Evolutionary conservation across 768 basidiomycete species (phyloP).

Genomic region (Panaeolus cyanescens): DNA sequence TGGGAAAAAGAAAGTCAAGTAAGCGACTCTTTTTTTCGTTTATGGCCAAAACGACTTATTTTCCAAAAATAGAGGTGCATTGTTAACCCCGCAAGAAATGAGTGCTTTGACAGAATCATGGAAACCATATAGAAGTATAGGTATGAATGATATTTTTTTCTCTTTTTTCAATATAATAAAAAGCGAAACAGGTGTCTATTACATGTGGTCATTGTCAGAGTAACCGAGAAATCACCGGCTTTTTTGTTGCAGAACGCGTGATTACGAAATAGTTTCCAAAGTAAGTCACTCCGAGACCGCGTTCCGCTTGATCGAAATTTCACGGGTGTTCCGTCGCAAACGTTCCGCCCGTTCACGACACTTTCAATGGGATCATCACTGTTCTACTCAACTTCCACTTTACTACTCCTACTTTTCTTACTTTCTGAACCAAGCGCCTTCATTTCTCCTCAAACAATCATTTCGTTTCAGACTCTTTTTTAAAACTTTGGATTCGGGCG

Average conservation of each 20-base stretch:
- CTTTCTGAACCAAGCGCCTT: background rate
- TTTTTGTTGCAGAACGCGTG: constrained; percentile 6
- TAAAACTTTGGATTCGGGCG: constrained; percentile 1
- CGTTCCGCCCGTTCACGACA: constrained; percentile 12
- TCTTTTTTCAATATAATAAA: background rate
- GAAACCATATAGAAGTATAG: constrained; percentile 83
- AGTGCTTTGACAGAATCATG: constrained; percentile 71
- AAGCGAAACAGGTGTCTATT: constrained; percentile 62
- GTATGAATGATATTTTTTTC: constrained; percentile 36
- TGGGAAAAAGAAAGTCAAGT: constrained; percentile 78
- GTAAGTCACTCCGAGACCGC: constrained; percentile 19
- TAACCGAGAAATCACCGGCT: constrained; percentile 17
- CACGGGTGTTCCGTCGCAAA: constrained; percentile 9
- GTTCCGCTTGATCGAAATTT: constrained; percentile 21
- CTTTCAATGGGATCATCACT: constrained; percentile 7
- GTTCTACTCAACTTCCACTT: constrained; percentile 9
- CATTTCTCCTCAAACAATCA: background rate
- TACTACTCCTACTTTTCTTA: background rate
- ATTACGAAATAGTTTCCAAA: constrained; percentile 16
- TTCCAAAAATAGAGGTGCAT: constrained; percentile 50
- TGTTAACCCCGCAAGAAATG: constrained; percentile 85
- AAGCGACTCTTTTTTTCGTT: constrained; percentile 22
- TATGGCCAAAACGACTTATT: background rate
- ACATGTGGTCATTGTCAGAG: constrained; percentile 84
- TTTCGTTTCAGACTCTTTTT: background rate